Conservation (phyloP, 306 rosid genomes). For the Astragalus membranaceus region DNA sequence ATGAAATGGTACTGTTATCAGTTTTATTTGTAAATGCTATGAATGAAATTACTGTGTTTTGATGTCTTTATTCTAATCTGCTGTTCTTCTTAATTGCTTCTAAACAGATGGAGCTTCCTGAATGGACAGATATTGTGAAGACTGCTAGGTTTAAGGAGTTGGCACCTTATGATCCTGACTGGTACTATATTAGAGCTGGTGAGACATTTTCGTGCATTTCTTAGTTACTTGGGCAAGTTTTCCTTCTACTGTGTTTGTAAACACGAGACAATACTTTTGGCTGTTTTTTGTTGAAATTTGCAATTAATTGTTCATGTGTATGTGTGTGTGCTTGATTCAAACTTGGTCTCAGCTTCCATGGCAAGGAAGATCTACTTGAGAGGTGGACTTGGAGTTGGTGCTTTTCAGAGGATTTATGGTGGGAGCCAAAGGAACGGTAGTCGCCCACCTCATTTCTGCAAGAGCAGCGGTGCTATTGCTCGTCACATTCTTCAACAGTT, state of each 20-base stretch:
- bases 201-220: not conserved
- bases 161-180: conserved; percentile 78
- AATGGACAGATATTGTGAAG: conserved; percentile 69
- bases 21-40: no score
- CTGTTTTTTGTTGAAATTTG: not conserved
- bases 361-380: conserved; percentile 42
- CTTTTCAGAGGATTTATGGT: conserved; percentile 41
- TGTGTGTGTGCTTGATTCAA: not conserved
- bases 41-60: not conserved
- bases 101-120: conserved; percentile 62
- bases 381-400: conserved; percentile 41
- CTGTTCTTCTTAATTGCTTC: not conserved
- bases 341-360: conserved; percentile 26
- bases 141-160: conserved; percentile 67
- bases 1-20: not conserved
- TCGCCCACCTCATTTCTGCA: conserved; percentile 40
- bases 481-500: conserved; percentile 37
- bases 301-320: not conserved
- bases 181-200: conserved; percentile 77
- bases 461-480: conserved; percentile 40
- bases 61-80: not conserved
- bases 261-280: not conserved
- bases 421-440: conserved; percentile 43
- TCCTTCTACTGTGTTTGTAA: not conserved
- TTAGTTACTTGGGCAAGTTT: not conserved